These are phyloP conservation scores for Penicillium desertorum DNA, from an alignment of 495 filamentous ascomycete species.

Conservation along the genomic window DNA sequence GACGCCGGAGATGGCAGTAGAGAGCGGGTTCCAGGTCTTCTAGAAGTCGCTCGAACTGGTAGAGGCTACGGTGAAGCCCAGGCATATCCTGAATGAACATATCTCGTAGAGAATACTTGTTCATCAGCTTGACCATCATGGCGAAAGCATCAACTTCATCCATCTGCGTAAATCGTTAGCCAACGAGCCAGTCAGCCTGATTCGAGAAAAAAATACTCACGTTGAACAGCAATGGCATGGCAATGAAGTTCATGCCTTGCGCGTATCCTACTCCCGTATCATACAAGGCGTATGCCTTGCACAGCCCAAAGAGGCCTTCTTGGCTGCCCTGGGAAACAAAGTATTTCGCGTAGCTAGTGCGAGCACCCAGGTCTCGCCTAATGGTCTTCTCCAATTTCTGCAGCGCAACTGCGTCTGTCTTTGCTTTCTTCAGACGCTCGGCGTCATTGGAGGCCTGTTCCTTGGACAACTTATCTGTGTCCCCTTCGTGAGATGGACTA, in stretches of 20 bases:
- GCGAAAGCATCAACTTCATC: constrained; percentile 96
- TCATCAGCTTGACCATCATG: constrained; percentile 91
- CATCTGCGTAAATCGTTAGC: constrained; percentile 60
- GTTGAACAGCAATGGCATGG: constrained; percentile 96
- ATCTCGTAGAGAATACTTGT: constrained; percentile 88
- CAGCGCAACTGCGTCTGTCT: constrained; percentile 67
- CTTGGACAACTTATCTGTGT: constrained; percentile 63
- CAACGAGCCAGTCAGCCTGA: neutral
- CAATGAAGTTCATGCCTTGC: constrained; percentile 98
- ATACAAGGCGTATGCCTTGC: constrained; percentile 96
- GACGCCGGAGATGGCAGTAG: constrained; percentile 89
- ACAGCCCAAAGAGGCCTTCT: constrained; percentile 90
- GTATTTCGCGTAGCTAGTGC: constrained; percentile 96
- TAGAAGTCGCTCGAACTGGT: constrained; percentile 90
- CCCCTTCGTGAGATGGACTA: constrained; percentile 60
- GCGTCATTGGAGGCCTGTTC: constrained; percentile 62
- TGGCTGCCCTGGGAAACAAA: constrained; percentile 84
- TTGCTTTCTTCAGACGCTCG: constrained; percentile 70
- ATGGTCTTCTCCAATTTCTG: constrained; percentile 90
- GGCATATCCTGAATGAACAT: constrained; percentile 97
- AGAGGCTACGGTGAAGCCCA: constrained; percentile 87
- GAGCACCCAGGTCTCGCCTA: constrained; percentile 80
- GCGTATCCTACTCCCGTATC: constrained; percentile 95
- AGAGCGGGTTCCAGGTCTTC: constrained; percentile 93
- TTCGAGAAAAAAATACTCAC: constrained; percentile 62